Conservation (phyloP, 345 rosid genomes). For the Salix koriyanagi region DNA sequence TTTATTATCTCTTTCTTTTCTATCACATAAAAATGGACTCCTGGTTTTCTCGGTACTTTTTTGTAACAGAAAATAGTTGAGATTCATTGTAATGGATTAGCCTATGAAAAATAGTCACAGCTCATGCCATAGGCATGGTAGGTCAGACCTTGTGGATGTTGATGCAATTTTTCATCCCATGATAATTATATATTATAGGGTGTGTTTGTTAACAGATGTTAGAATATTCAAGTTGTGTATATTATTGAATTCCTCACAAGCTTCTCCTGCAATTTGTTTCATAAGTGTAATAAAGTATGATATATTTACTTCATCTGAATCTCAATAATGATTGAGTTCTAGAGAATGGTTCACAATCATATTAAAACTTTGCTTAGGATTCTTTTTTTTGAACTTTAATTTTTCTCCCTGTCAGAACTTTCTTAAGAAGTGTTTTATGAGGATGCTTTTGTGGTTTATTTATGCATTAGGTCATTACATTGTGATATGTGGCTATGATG, state of each 20-base stretch:
- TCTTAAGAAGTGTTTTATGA: neutral
- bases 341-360: neutral
- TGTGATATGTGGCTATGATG: slow-evolving; percentile 84
- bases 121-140: neutral
- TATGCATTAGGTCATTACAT: slow-evolving; percentile 70
- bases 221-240: neutral
- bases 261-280: neutral
- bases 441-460: neutral
- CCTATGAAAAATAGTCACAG: neutral
- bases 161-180: neutral
- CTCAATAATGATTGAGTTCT: neutral
- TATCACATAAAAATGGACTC: neutral
- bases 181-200: neutral
- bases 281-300: neutral
- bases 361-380: neutral
- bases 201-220: neutral
- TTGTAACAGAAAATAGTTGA: neutral
- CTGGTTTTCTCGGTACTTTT: neutral
- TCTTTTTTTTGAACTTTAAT: neutral
- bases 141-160: neutral
- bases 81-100: neutral
- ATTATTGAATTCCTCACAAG: no score
- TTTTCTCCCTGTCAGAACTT: neutral
- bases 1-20: neutral
- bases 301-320: neutral